Conservation (phyloP, 306 rosid genomes). For the Cyamopsis tetragonoloba region DNA sequence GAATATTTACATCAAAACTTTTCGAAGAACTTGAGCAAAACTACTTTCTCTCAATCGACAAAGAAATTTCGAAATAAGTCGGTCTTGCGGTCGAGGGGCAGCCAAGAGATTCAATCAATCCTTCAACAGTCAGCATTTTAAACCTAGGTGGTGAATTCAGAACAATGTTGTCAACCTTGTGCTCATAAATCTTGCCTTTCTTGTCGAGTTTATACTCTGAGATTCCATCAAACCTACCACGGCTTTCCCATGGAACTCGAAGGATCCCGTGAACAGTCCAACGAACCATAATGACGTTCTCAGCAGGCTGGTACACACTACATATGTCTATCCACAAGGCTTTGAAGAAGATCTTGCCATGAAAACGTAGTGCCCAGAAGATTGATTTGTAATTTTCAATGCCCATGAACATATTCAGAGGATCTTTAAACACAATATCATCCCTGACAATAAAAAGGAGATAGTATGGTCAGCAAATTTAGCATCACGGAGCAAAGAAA, state of each 20-base stretch:
- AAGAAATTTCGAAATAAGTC: conserved; percentile 60
- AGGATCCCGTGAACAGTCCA: conserved; percentile 88
- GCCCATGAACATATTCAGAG: conserved; percentile 71
- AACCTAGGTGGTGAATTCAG: conserved; percentile 65
- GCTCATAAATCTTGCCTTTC: conserved; percentile 83
- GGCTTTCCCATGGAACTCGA: conserved; percentile 88
- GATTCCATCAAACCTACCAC: conserved; percentile 83
- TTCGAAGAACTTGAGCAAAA: conserved; percentile 18
- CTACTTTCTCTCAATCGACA: conserved; percentile 39
- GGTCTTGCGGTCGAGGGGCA: conserved; percentile 83
- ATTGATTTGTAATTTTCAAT: conserved; percentile 79
- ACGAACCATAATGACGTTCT: conserved; percentile 72
- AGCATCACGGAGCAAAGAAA: neutral
- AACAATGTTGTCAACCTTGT: conserved; percentile 67
- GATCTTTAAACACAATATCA: conserved; percentile 83
- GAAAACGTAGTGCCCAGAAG: conserved; percentile 74
- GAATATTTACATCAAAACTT: conserved; percentile 48
- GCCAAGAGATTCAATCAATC: conserved; percentile 59
- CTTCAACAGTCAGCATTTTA: conserved; percentile 50
- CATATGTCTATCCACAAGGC: conserved; percentile 73
- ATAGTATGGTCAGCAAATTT: neutral
- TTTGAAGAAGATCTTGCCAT: conserved; percentile 72
- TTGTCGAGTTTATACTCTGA: conserved; percentile 85
- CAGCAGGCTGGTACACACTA: conserved; percentile 81
- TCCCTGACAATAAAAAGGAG: conserved; percentile 55